phyloP scores from a whole-genome alignment of 495 filamentous ascomycete genomes.

The Glarea lozoyensis region DNA sequence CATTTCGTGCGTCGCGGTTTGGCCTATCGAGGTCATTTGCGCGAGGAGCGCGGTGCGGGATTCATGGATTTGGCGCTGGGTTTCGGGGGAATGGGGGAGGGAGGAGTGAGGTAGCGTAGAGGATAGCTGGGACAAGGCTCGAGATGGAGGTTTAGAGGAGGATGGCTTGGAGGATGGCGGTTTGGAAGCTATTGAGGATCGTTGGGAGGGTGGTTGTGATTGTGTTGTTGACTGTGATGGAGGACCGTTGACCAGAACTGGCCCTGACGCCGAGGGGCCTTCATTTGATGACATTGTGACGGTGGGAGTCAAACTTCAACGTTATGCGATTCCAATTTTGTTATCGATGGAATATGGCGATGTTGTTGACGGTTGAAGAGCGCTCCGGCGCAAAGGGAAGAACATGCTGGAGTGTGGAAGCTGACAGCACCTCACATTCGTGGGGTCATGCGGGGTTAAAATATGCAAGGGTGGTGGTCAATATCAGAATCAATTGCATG shows the following conservation, averaged over 20 bases:
- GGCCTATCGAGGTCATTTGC: constrained; percentile 65
- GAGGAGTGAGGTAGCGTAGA: constrained; percentile 3
- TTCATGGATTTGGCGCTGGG: constrained; percentile 37
- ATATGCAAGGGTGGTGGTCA: background rate
- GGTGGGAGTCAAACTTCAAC: too few species aligned
- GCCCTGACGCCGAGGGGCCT: too few species aligned
- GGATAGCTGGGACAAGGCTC: background rate
- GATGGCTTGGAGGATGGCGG: constrained; percentile 14
- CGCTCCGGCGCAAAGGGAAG: too few species aligned
- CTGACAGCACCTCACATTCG: too few species aligned
- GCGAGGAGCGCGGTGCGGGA: constrained; percentile 69
- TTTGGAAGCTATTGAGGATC: constrained; percentile 7
- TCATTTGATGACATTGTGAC: too few species aligned
- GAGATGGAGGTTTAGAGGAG: constrained; percentile 2
- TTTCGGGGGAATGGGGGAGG: constrained; percentile 10
- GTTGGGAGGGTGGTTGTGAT: background rate
- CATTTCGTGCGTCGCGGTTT: constrained; percentile 59
- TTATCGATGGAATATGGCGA: too few species aligned
- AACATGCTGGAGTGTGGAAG: too few species aligned
- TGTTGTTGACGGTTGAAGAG: too few species aligned
- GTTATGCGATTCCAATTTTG: too few species aligned
- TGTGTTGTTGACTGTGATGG: too few species aligned
- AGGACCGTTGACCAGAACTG: too few species aligned
- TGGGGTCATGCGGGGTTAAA: constrained; percentile 14
- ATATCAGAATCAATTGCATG: too few species aligned